Evolutionary conservation across 306 rosid species (phyloP).

Genomic region (Lathyrus aphaca): DNA sequence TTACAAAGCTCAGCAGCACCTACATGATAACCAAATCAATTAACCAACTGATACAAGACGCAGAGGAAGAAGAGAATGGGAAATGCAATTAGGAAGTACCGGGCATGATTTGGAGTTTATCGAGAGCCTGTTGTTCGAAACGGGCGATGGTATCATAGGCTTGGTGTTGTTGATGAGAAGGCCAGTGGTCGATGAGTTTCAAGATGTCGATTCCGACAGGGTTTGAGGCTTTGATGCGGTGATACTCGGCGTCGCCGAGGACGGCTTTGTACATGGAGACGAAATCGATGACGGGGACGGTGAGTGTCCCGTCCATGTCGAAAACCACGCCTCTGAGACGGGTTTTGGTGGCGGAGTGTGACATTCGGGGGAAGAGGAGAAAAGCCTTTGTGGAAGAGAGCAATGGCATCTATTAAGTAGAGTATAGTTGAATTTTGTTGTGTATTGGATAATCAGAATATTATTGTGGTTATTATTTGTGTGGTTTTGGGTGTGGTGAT

Average conservation of each 20-base stretch:
- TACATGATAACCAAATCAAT: slow-evolving; percentile 29
- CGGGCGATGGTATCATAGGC: slow-evolving; percentile 75
- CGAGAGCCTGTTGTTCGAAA: slow-evolving; percentile 70
- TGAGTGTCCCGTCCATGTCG: slow-evolving; percentile 98
- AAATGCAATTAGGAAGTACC: slow-evolving; percentile 38
- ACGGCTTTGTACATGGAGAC: slow-evolving; percentile 80
- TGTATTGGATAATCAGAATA: background rate
- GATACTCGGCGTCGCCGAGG: slow-evolving; percentile 76
- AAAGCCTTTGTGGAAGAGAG: slow-evolving; percentile 35
- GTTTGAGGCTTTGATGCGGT: slow-evolving; percentile 49
- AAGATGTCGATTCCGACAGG: slow-evolving; percentile 86
- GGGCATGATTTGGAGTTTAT: slow-evolving; percentile 91
- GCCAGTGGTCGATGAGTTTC: slow-evolving; percentile 69
- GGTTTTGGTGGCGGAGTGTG: slow-evolving; percentile 38
- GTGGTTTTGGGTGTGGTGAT: background rate
- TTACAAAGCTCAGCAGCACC: slow-evolving; percentile 89
- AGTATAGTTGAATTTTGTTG: background rate
- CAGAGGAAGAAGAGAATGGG: background rate
- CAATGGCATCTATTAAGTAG: slow-evolving; percentile 22
- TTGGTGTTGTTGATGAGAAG: slow-evolving; percentile 54
- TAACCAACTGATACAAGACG: background rate
- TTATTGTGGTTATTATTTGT: background rate
- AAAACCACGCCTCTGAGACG: slow-evolving; percentile 88
- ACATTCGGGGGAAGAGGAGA: slow-evolving; percentile 47
- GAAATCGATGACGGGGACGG: slow-evolving; percentile 88